Base-by-base conservation (phyloP, 768 basidiomycete genomes). In the Suillus clintonianus region DNA sequence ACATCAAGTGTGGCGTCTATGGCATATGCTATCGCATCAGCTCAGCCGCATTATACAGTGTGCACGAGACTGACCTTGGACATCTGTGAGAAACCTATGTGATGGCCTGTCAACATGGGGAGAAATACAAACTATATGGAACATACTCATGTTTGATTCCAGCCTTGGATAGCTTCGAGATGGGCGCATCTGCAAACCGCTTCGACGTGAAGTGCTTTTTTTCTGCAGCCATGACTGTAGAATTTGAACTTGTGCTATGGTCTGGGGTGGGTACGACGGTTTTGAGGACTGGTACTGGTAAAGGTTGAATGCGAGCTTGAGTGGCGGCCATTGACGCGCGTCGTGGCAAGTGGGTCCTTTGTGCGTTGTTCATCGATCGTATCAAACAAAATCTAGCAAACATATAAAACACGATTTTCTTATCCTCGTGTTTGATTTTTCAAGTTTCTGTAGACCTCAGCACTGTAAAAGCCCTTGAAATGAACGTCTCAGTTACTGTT, bases 61-160 rank as follows among this genome's bases (percentile, higher is more conserved):
- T 17, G 24, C 15, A 17, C 30, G 1, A 60, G 58, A 56, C 74
- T 39, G 39, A 79, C 81, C 81, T 77, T 83, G 82, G 17, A 83
- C 82, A 64, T 83, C 81, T 30, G 81, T 80, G 75, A 83, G 69
- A 63, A 75, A 79, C 65, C 81, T 82, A 60, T 27, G n/a, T 55
- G 34, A 22, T 62, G 11, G 15, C 10, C 55, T 15, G 15, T 62
- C 58, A 62, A 61, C 36, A 47, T 22, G 39, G 11, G 30, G 41
- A 54, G 22, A 50, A 43, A 41, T 56, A 50, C 19, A 50, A 43
- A 53, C 39, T 22, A 64, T 22, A 64, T 62, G 37, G 15, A 59
- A 68, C 81, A 59, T 68, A 82, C 79, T 83, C 79, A 67, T 84
- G 79, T 64, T 70, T 72, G 36, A 84, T 79, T 1, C 78, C 79